A percentile compares a stretch with the other conserved stretches of the same genome.
These are phyloP conservation scores for Wickerhamomyces kurtzmanii DNA, from an alignment of 805 yeast genomes.

Conservation along the genomic window DNA sequence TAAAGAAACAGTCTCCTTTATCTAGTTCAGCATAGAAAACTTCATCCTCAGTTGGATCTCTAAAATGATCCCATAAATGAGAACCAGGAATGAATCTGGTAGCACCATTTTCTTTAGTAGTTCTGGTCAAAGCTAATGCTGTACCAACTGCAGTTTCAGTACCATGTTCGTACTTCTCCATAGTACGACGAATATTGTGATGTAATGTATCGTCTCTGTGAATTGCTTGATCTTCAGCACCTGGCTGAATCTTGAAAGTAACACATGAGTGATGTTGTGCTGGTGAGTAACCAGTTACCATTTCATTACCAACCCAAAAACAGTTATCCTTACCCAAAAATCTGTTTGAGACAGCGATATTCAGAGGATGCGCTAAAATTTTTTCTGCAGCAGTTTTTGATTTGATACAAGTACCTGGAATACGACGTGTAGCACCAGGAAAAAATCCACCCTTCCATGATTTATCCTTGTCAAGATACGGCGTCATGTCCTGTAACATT, in stretches of 20 bases:
- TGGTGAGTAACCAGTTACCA: slow-evolving; percentile 12
- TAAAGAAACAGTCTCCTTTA: slow-evolving; percentile 18
- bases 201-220: slow-evolving; percentile 18
- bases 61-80: slow-evolving; percentile 18
- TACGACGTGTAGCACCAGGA: slow-evolving; percentile 11
- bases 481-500: slow-evolving; percentile 9
- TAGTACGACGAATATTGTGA: slow-evolving; percentile 10
- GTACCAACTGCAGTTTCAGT: slow-evolving; percentile 14
- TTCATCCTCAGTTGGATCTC: slow-evolving; percentile 10
- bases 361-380: slow-evolving; percentile 9
- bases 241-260: slow-evolving; percentile 17
- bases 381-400: slow-evolving; percentile 10
- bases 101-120: slow-evolving; percentile 15
- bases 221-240: slow-evolving; percentile 14
- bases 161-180: slow-evolving; percentile 11
- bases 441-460: slow-evolving; percentile 11
- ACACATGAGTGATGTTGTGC: slow-evolving; percentile 13
- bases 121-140: slow-evolving; percentile 11
- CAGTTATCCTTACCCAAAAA: slow-evolving; percentile 12
- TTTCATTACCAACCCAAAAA: slow-evolving; percentile 14
- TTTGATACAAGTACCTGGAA: slow-evolving; percentile 10
- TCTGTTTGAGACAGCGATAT: slow-evolving; percentile 10
- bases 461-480: slow-evolving; percentile 9
- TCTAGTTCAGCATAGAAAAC: slow-evolving; percentile 17
- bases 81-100: slow-evolving; percentile 20